A percentile compares a stretch with the other conserved stretches of the same genome.
Evolutionary conservation across 805 yeast species (phyloP).

Genomic region (Candida ficus): DNA sequence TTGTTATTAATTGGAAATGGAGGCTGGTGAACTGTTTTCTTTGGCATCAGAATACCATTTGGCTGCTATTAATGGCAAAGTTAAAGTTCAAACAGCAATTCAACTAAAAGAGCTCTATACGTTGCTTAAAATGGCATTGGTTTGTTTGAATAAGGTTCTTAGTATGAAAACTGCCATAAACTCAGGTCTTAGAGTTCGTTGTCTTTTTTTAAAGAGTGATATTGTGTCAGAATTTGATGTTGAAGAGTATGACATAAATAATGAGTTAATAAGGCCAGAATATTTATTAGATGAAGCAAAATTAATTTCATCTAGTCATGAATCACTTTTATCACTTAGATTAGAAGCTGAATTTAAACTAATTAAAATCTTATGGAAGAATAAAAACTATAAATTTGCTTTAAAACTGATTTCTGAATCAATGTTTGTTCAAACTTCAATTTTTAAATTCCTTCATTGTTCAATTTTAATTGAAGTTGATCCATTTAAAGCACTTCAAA

Average conservation of each 20-base stretch:
- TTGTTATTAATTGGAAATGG: not conserved
- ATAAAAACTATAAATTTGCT: conserved; percentile 5
- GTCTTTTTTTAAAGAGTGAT: conserved; percentile 8
- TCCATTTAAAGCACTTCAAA: conserved; percentile 4
- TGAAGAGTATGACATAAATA: not conserved
- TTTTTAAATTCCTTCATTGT: conserved; percentile 5
- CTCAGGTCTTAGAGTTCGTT: not conserved
- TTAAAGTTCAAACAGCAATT: not conserved
- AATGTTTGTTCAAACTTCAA: not conserved
- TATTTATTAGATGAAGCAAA: conserved; percentile 6
- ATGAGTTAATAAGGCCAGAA: conserved; percentile 11
- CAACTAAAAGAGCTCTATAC: conserved; percentile 7
- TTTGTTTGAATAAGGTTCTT: conserved; percentile 6
- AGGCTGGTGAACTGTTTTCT: not conserved
- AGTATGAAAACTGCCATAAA: not conserved
- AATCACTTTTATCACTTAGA: conserved; percentile 3
- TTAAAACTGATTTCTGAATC: conserved; percentile 6
- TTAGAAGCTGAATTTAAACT: conserved; percentile 5
- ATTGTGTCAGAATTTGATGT: conserved; percentile 1
- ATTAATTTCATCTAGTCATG: conserved; percentile 22
- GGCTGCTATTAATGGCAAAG: not conserved
- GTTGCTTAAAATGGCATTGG: conserved; percentile 3
- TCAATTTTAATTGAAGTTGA: conserved; percentile 4
- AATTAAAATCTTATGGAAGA: conserved; percentile 1
- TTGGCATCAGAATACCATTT: conserved; percentile 4